Evolutionary conservation across 306 rosid species (phyloP).

Genomic region (Acacia acuminata): DNA sequence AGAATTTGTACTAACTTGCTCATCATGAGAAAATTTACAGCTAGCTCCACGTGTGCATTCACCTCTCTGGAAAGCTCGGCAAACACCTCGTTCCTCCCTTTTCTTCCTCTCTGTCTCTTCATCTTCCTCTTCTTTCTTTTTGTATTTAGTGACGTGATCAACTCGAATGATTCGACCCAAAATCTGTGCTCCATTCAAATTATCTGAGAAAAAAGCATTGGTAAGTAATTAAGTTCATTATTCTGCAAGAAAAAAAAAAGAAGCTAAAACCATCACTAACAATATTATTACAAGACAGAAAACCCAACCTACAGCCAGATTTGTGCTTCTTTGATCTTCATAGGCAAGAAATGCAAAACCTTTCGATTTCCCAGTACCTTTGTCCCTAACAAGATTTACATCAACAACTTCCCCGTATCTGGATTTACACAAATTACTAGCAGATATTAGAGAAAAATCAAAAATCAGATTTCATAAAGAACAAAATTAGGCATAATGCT

Average conservation of each 20-base stretch:
- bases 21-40: constrained; percentile 91
- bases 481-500: neutral
- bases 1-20: constrained; percentile 50
- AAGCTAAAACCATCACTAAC: neutral
- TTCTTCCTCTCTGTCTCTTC: constrained; percentile 79
- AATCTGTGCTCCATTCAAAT: constrained; percentile 85
- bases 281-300: constrained; percentile 9
- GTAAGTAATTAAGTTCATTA: neutral
- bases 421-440: neutral
- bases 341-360: constrained; percentile 91
- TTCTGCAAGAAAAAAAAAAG: neutral
- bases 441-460: neutral
- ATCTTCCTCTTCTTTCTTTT: constrained; percentile 93
- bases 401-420: constrained; percentile 91
- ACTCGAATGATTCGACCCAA: constrained; percentile 82
- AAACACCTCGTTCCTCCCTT: constrained; percentile 89
- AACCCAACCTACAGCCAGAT: constrained; percentile 80
- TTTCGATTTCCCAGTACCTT: constrained; percentile 86
- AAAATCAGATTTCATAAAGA: neutral
- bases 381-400: constrained; percentile 88
- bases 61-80: constrained; percentile 93
- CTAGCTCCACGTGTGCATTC: constrained; percentile 90
- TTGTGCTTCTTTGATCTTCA: constrained; percentile 93
- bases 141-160: constrained; percentile 81
- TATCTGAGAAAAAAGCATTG: constrained; percentile 51